These are phyloP conservation scores for Fusarium pininemorale DNA, from an alignment of 2,329 filamentous ascomycete species.

Conservation along the genomic window DNA sequence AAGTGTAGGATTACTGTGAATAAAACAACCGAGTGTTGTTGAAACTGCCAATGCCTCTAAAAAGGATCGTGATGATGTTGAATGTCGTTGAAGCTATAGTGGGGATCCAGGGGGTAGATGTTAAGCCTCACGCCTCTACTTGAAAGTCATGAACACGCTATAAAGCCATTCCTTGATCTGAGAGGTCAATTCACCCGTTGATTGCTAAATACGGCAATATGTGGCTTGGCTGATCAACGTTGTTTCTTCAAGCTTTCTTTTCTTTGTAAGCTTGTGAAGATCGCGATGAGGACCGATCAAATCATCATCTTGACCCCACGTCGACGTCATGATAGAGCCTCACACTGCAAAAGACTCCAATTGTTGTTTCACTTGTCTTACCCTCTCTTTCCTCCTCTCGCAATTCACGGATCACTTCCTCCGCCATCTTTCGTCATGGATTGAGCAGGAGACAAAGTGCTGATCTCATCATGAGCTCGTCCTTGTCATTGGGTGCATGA, in stretches of 20 bases:
- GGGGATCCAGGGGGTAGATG: not conserved
- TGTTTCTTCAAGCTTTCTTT: not conserved
- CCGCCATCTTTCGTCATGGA: constrained; percentile 36
- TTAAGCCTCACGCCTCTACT: constrained; percentile 4
- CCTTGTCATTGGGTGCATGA: constrained; percentile 19
- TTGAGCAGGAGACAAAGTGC: not conserved
- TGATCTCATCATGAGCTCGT: constrained; percentile 23
- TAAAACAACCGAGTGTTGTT: not conserved
- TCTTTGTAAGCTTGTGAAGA: constrained; percentile 10
- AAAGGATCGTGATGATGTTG: constrained; percentile 1
- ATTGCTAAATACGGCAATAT: not conserved
- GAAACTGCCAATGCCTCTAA: not conserved
- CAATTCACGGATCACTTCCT: constrained; percentile 26
- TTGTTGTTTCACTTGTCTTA: constrained; percentile 5
- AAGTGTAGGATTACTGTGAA: constrained; percentile 34
- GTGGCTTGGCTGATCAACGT: not conserved
- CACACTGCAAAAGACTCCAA: constrained; percentile 13
- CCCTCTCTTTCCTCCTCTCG: not conserved
- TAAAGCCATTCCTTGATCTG: not conserved
- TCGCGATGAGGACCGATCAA: constrained; percentile 24
- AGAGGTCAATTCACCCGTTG: not conserved
- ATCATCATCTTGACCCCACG: constrained; percentile 35
- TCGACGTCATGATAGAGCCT: constrained; percentile 33
- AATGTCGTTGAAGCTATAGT: constrained; percentile 1
- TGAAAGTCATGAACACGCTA: no score